Percentiles rank a stretch among this genome's conserved stretches.
Evolutionary conservation across 805 yeast genomes (phyloP).

Genomic region (Zygoascus bituminiphila): DNA sequence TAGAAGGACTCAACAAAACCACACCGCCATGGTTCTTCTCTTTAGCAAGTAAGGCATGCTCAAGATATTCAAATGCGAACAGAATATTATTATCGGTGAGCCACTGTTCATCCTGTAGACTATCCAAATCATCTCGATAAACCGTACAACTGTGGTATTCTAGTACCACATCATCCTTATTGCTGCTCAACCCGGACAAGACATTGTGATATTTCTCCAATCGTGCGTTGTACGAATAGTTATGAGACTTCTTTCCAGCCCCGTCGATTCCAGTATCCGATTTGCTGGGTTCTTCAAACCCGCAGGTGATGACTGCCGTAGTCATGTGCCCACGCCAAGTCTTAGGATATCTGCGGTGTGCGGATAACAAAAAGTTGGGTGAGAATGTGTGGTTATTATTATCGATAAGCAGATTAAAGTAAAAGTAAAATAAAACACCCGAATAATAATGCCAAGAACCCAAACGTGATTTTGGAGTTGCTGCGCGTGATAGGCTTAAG

Average conservation of each 20-base stretch:
- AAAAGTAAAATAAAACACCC: too few relatives aligned
- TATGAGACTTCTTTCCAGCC: not conserved
- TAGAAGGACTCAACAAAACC: conserved; percentile 47
- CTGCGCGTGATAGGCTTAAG: too few relatives aligned
- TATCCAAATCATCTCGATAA: conserved; percentile 49
- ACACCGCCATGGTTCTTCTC: conserved; percentile 23
- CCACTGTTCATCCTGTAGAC: conserved; percentile 61
- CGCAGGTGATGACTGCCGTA: not conserved
- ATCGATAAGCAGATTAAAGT: too few relatives aligned
- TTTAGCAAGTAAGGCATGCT: conserved; percentile 26
- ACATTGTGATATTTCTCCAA: not conserved
- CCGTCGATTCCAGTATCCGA: not conserved
- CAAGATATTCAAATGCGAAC: conserved; percentile 52
- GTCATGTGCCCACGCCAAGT: too few relatives aligned
- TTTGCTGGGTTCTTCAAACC: not conserved
- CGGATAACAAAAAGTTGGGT: too few relatives aligned
- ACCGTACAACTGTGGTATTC: conserved; percentile 40
- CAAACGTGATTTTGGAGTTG: too few relatives aligned
- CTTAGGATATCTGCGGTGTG: too few relatives aligned
- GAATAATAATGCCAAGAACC: too few relatives aligned
- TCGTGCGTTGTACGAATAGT: not conserved
- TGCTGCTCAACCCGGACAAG: not conserved
- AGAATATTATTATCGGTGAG: conserved; percentile 62
- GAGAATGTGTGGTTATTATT: too few relatives aligned
- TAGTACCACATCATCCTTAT: not conserved